Evolutionary conservation across 176 grass and related monocot genomes (phyloP).

Genomic region (Zizania latifolia): DNA sequence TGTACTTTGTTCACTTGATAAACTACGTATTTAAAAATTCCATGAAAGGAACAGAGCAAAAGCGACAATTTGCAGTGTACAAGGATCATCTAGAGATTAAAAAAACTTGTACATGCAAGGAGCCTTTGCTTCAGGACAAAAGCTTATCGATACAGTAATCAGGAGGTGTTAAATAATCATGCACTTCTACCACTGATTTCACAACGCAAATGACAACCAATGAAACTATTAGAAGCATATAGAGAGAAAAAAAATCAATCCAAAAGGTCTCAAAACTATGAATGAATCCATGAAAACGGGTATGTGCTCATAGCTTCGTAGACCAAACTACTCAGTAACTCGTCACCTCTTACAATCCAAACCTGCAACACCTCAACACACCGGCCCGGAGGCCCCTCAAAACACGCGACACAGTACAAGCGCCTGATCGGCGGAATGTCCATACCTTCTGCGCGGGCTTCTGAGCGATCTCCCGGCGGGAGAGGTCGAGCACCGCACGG

Average conservation of each 20-base stretch:
- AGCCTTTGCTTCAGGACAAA: not conserved
- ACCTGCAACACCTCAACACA: slow-evolving; percentile 7
- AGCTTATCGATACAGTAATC: not conserved
- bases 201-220: not conserved
- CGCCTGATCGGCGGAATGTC: not conserved
- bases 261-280: not conserved
- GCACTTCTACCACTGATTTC: not conserved
- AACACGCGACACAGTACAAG: not conserved
- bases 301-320: not conserved
- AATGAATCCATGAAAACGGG: not conserved
- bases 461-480: slow-evolving; percentile 1
- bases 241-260: not conserved
- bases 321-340: not conserved
- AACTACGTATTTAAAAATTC: not conserved
- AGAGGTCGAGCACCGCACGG: slow-evolving; percentile 31
- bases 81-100: slow-evolving; percentile 6
- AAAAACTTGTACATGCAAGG: slow-evolving; percentile 5
- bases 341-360: not conserved
- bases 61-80: slow-evolving; percentile 17
- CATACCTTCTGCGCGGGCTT: slow-evolving; percentile 47
- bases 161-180: not conserved
- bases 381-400: not conserved
- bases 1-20: slow-evolving; percentile 24
- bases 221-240: not conserved
- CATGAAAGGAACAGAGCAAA: slow-evolving; percentile 28